Evolutionary conservation across 768 basidiomycete species (phyloP).

Genomic region (Lentinula guzmanii): DNA sequence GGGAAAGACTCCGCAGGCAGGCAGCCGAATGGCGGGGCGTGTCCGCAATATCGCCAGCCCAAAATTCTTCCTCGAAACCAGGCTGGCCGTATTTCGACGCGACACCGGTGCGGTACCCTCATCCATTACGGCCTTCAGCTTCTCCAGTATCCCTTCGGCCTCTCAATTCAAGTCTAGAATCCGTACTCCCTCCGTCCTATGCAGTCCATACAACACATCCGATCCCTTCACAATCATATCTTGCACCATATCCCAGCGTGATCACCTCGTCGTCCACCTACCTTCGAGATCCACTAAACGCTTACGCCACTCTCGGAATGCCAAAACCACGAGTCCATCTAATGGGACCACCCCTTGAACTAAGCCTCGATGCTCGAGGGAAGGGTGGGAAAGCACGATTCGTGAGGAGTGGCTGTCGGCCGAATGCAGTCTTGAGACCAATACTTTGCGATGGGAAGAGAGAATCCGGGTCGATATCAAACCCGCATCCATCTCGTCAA

Average conservation of each 20-base stretch:
- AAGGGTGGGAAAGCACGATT: constrained; percentile 58
- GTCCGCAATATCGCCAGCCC: constrained; percentile 37
- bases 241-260: constrained; percentile 59
- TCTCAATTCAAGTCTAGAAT: constrained; percentile 7
- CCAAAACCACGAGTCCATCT: constrained; percentile 82
- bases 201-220: constrained; percentile 58
- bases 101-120: neutral
- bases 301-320: constrained; percentile 77
- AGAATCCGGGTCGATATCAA: neutral
- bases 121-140: constrained; percentile 9
- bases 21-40: constrained; percentile 65
- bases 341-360: constrained; percentile 67
- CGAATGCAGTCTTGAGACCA: constrained; percentile 59
- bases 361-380: constrained; percentile 76
- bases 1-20: constrained; percentile 47
- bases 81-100: neutral
- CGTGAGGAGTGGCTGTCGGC: constrained; percentile 59
- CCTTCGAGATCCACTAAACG: constrained; percentile 75
- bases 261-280: constrained; percentile 67
- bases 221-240: constrained; percentile 46
- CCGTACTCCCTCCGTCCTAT: constrained; percentile 43
- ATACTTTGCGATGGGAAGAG: constrained; percentile 32
- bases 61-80: neutral
- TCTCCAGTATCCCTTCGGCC: constrained; percentile 12
- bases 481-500: neutral